Evolutionary conservation across 768 basidiomycete species (phyloP), one percentile per base, ranked within the genome.

Genomic region (Boletus fagicola): DNA sequence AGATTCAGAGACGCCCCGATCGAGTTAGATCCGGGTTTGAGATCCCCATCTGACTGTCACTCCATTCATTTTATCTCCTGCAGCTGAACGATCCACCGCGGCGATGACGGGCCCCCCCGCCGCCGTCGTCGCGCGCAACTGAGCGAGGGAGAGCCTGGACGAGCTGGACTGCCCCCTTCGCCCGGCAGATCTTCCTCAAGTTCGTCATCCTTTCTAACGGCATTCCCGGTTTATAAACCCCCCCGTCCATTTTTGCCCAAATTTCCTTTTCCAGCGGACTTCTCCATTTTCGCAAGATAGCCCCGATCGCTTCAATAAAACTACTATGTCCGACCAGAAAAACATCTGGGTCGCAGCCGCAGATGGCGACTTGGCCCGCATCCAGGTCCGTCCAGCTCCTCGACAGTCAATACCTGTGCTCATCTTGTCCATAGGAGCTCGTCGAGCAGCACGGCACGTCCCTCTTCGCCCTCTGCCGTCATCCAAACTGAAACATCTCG

Each of bases 341-440:
- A 95, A 95, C 74, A 87, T 97, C 45, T 97, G 94, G 94, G 83
- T 97, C 36, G 94, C 94, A 45, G 91, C 94, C 0, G 88, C 85
- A 46, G 94, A 97, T 67, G 94, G 94, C 43, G 90, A 97, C 75
- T 72, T 95, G 35, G 73, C 74, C n/a, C 79, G 88, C 49, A 85
- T 97, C 39, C 79, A 76, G 73, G 93, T 92, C 55, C 49, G 80
- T 60, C n/a, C n/a, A n/a, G n/a, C 20, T n/a, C 26, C 11, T 38
- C 43, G 24, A 15, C 35, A 1, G 1, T 15, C 35, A 15, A 20
- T 53, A 48, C 54, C 39, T 6, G 47, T 53, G 43, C 58, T 54
- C 58, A 49, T 35, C 16, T 1, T 46, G 36, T 12, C 47, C 31
- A 30, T 64, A 88, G 86, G 77, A 82, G 55, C 79, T 89, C 63